Base-by-base conservation (phyloP, 2,329 filamentous ascomycete species). In the Colletotrichum acutatum region DNA sequence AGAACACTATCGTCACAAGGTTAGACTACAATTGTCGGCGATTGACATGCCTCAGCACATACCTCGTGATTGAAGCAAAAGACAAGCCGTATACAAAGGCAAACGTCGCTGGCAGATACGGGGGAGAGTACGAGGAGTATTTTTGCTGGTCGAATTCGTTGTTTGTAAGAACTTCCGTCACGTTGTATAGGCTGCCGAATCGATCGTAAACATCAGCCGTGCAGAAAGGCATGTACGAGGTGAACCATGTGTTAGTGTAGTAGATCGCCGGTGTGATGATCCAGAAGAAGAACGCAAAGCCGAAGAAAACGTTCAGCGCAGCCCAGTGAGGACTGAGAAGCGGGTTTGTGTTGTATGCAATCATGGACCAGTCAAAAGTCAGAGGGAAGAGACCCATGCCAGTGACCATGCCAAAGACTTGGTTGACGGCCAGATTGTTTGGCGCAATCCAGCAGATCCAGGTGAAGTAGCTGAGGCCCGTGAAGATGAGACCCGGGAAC, bases 41-140 rank as follows among this genome's bases (percentile, higher is more conserved):
- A 1, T 42, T 8, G 37, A 14, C 6, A 2, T 3, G 37, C 5
- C 37, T 26, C 19, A 14, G 7, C 1, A 37, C 46, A 8, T 24
- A 72, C 70, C 70, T 79, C 1, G 92, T 85, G 57, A 94, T 92
- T 61, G 91, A 88, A 3, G 93, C 93, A 79, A 95, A 95, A 0
- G 91, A 93, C 2, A 94, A 82, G 0, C 77, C 79, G 79, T 89
- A 90, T 5, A 86, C 82, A 24, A 83, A 80, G 6, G 88, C 78
- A 66, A 86, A 87, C 6, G 83, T 86, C 6, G 87, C 86, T 0
- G 85, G 80, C 32, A 90, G 77, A 74, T 86, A 90, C 0, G 87
- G 86, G 0, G 87, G 86, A 5, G 87, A 89, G 76, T 90, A 90
- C 1, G 77, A 76, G 22, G 82, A 80, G 75, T 89, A 89, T 69